A percentile compares a stretch with the other conserved stretches of the same genome.
Evolutionary conservation across 78 protist genomes (phyloP).

Genomic region (Mantamonas sphyraenae): DNA sequence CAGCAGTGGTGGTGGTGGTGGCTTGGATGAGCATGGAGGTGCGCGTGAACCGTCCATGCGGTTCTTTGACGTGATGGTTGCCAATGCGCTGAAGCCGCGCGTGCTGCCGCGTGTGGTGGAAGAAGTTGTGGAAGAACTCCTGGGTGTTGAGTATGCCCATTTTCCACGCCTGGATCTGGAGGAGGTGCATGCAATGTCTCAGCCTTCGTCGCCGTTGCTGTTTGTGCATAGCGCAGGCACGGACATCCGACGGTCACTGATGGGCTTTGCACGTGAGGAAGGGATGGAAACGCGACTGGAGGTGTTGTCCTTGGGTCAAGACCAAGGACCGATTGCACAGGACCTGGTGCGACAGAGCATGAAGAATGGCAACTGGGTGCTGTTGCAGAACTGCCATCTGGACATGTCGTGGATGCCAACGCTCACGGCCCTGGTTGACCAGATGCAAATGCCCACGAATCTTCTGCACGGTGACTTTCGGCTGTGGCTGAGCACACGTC

Average conservation of each 20-base stretch:
- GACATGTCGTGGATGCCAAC: constrained; percentile 73
- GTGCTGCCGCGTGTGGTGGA: constrained; percentile 29
- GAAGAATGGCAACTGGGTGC: constrained; percentile 38
- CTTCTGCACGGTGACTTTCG: constrained; percentile 42
- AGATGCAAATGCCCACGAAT: background rate
- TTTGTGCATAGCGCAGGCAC: constrained; percentile 59
- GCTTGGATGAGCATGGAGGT: too few relatives aligned
- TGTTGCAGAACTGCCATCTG: constrained; percentile 77
- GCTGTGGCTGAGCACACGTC: constrained; percentile 70
- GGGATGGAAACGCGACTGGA: constrained; percentile 29
- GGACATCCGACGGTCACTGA: constrained; percentile 38
- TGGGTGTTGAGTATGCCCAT: constrained; percentile 43
- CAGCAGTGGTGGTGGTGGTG: constrained; percentile 6
- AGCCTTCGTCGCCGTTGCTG: constrained; percentile 36
- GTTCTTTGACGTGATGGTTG: constrained; percentile 12
- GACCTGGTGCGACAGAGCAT: constrained; percentile 40
- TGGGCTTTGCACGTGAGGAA: constrained; percentile 31
- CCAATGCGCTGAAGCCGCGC: constrained; percentile 35
- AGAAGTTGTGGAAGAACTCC: too few relatives aligned
- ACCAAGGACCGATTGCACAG: constrained; percentile 75
- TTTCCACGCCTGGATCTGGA: constrained; percentile 71
- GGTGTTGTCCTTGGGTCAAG: constrained; percentile 76
- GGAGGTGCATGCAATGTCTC: constrained; percentile 32
- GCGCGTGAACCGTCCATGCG: constrained; percentile 6
- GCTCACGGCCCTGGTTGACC: constrained; percentile 45